These are phyloP conservation scores for Phytophthora hibernalis DNA, from an alignment of 352 stramenopile species.

Conservation along the genomic window DNA sequence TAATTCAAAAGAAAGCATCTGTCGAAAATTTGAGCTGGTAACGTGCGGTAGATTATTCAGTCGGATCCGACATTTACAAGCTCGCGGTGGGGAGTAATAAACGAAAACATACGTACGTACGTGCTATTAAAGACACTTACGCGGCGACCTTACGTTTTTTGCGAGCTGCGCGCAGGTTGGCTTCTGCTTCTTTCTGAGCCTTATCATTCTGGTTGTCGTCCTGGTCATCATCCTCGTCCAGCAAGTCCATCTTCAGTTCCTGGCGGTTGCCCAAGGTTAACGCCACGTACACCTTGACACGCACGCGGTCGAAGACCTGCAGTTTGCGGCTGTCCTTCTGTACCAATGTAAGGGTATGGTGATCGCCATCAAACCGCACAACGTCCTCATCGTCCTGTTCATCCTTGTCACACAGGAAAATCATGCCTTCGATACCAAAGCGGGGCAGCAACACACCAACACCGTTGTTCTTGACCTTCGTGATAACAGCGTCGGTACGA, in stretches of 20 bases:
- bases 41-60: too few species aligned
- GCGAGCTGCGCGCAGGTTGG: constrained; percentile 32
- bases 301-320: constrained; percentile 84
- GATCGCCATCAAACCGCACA: constrained; percentile 56
- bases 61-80: too few species aligned
- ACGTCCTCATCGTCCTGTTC: constrained; percentile 67
- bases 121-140: constrained; percentile 30
- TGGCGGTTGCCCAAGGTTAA: constrained; percentile 83
- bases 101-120: constrained; percentile 22
- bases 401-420: constrained; percentile 88
- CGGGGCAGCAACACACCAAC: constrained; percentile 97
- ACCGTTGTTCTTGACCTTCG: constrained; percentile 95
- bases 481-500: constrained; percentile 92
- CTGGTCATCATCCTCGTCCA: constrained; percentile 49
- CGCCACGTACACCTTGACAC: constrained; percentile 82
- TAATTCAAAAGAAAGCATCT: too few species aligned
- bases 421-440: constrained; percentile 98
- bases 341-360: constrained; percentile 70
- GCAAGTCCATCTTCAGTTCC: constrained; percentile 85
- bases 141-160: constrained; percentile 46
- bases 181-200: constrained; percentile 40
- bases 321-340: constrained; percentile 58
- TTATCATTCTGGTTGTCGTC: constrained; percentile 25
- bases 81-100: too few species aligned
- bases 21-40: too few species aligned